These are phyloP conservation scores for Plectranthus barbatus DNA, from an alignment of 257 asterid genomes.

Conservation along the genomic window DNA sequence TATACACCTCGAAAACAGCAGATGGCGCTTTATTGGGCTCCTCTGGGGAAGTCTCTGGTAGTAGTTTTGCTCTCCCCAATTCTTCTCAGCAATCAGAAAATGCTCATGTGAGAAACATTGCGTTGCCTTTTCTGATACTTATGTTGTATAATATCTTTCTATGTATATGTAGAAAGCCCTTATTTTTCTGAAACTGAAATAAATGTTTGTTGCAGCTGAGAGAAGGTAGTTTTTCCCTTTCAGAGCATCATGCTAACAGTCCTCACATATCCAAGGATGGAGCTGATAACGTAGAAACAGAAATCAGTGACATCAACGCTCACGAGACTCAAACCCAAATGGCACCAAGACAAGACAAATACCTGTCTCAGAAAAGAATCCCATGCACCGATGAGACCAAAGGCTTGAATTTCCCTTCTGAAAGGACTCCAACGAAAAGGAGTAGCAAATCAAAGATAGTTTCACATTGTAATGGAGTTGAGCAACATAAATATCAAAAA, in stretches of 20 bases:
- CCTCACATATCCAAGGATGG: slow-evolving; percentile 19
- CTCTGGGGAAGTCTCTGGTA: slow-evolving; percentile 27
- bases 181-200: neutral
- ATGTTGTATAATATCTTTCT: neutral
- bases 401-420: slow-evolving; percentile 27
- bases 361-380: slow-evolving; percentile 21
- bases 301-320: slow-evolving; percentile 22
- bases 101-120: slow-evolving; percentile 19
- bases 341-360: slow-evolving; percentile 26
- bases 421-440: slow-evolving; percentile 27
- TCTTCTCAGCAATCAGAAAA: slow-evolving; percentile 14
- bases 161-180: neutral
- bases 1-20: slow-evolving; percentile 21
- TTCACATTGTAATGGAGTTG: slow-evolving; percentile 31
- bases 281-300: slow-evolving; percentile 15
- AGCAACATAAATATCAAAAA: slow-evolving; percentile 35
- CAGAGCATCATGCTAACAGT: slow-evolving; percentile 20
- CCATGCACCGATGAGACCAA: slow-evolving; percentile 22
- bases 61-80: slow-evolving; percentile 22
- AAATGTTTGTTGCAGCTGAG: slow-evolving; percentile 37
- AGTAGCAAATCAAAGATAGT: slow-evolving; percentile 31
- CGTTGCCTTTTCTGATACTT: neutral
- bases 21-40: slow-evolving; percentile 29
- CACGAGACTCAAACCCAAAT: slow-evolving; percentile 17
- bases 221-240: slow-evolving; percentile 14